Conservation (phyloP, 345 rosid genomes). For the Xanthoceras sorbifolium region DNA sequence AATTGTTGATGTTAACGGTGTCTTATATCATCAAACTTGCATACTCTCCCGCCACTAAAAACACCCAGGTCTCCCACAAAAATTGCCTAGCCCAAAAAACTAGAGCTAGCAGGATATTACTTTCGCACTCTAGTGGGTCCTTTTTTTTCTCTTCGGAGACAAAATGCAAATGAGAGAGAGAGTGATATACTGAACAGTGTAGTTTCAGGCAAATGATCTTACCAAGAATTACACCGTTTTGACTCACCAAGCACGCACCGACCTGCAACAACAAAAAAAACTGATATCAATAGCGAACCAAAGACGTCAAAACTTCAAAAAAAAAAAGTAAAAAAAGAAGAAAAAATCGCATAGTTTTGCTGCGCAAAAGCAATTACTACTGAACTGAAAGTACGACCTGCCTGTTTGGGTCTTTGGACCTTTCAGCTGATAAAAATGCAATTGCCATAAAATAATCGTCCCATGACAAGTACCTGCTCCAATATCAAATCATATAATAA, state of each 20-base stretch:
- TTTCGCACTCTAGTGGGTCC: neutral
- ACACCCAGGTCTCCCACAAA: neutral
- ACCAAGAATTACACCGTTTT: slow-evolving; percentile 89
- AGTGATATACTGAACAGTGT: neutral
- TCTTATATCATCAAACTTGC: neutral
- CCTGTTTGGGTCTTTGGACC: slow-evolving; percentile 96
- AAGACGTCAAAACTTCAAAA: neutral
- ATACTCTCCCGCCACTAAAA: neutral
- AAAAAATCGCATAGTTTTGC: neutral
- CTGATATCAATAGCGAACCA: slow-evolving; percentile 18
- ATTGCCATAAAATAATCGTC: slow-evolving; percentile 96
- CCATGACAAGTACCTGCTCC: slow-evolving; percentile 81
- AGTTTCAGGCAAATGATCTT: slow-evolving; percentile 24
- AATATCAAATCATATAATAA: neutral
- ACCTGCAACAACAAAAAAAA: slow-evolving; percentile 45
- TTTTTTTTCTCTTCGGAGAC: neutral
- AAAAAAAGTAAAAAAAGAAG: no score
- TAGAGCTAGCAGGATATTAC: neutral
- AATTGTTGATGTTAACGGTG: neutral
- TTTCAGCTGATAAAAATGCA: slow-evolving; percentile 78
- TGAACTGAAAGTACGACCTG: slow-evolving; percentile 52
- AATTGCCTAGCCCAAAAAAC: neutral
- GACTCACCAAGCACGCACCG: slow-evolving; percentile 94
- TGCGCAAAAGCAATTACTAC: neutral
- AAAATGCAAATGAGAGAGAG: neutral